Evolutionary conservation across 352 stramenopile species (phyloP), one percentile per base, ranked within the genome.

Genomic region (Pythium scleroteichum): DNA sequence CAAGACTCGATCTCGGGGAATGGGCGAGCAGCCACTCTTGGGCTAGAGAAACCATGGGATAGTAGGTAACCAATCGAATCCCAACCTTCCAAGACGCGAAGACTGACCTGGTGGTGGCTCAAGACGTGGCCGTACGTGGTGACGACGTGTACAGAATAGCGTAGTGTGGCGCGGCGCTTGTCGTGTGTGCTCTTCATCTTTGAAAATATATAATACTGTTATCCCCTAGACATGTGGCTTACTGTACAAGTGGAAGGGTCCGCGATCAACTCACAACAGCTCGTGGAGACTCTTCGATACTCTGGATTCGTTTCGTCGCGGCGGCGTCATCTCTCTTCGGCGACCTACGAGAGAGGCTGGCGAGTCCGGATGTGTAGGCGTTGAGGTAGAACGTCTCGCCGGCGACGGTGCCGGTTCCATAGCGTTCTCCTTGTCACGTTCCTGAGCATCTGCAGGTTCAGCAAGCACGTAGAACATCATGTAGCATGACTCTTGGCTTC

Each of bases 401-500:
- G 47, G 45, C 5, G 47, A 42, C 19, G 22, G 48, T 1, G 51
- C 19, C 22, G 49, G 7, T 17, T 32, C 38, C 19, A 29, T 12
- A 2, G 52, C 57, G 53, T 92, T 94, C 68, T 94, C 82, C 50
- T 94, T 92, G 63, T 87, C 81, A 4, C 19, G 35, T 41, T 68
- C 68, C 24, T 51, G 44, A 59, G 39, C 50, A 16, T 59, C 64
- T 22, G 59, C 22, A 12, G 39, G 67, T 16, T 80, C 71, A 4
- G 64, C 63, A 35, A 78, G 76, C 24, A 92, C 80, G 55, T 94
- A 96, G 55, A 96, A 94, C 27, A 94, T 75, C 81, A 96, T 90
- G 58, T 96, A 96, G 58, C 85, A 94, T 16, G 85, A 94, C 55
- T 94, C 82, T 39, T 92, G 85, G 27, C 82, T 91, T 27, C 82